phyloP scores from a whole-genome alignment of 345 rosid species.

The sweet orange (Citrus sinensis) region DNA sequence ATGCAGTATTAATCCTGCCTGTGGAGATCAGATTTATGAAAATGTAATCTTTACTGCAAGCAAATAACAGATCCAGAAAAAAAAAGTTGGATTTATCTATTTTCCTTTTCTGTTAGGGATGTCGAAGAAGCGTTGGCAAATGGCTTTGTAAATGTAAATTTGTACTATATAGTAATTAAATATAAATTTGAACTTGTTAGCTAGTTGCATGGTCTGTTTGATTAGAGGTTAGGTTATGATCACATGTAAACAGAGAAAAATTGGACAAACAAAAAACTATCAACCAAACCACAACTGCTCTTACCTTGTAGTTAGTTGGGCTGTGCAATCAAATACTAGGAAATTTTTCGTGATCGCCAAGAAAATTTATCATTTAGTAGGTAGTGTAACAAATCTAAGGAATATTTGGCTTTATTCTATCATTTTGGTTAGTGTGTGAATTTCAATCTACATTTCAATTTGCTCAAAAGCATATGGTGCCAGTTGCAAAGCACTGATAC shows the following conservation, averaged over 20 bases:
- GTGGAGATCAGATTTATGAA: not conserved
- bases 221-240: not conserved
- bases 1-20: not conserved
- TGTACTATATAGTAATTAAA: not conserved
- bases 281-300: not conserved
- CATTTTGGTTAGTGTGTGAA: not conserved
- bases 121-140: not conserved
- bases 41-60: not conserved
- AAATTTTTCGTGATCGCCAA: not conserved
- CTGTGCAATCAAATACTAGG: not conserved
- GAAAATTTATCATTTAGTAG: not conserved
- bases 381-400: not conserved
- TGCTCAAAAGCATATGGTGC: not conserved
- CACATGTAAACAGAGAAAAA: conserved; percentile 1
- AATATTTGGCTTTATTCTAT: not conserved
- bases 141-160: not conserved
- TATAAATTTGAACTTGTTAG: not conserved
- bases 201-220: not conserved
- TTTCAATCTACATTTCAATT: not conserved
- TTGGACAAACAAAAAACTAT: not conserved
- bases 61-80: not conserved
- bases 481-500: not conserved
- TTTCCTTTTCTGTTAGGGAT: not conserved
- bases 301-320: not conserved
- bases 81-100: not conserved